Conservation (phyloP, 2,329 filamentous ascomycete species). For the Pseudocercospora musae region DNA sequence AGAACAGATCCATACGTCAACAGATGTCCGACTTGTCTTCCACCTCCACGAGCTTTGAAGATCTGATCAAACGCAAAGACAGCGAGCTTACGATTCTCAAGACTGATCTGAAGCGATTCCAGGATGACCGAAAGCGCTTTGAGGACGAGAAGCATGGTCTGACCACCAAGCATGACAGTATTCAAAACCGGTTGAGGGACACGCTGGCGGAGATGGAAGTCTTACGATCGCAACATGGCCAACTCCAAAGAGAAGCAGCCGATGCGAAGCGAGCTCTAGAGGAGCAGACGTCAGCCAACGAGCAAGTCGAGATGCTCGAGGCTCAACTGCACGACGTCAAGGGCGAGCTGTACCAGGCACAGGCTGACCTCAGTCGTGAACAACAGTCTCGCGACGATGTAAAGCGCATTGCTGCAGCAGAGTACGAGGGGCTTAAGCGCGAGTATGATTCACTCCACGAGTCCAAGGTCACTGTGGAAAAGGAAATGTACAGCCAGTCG, state of each 20-base stretch:
- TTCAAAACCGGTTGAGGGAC: slow-evolving; percentile 72
- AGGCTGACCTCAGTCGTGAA: slow-evolving; percentile 86
- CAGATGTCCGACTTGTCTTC: slow-evolving; percentile 84
- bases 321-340: slow-evolving; percentile 86
- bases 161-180: slow-evolving; percentile 71
- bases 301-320: slow-evolving; percentile 81
- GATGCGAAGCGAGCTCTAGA: slow-evolving; percentile 85
- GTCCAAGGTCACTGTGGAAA: slow-evolving; percentile 94
- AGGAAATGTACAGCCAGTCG: slow-evolving; percentile 94
- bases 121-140: slow-evolving; percentile 73
- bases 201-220: slow-evolving; percentile 85
- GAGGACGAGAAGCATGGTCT: slow-evolving; percentile 75
- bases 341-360: slow-evolving; percentile 74
- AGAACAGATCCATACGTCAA: slow-evolving; percentile 78
- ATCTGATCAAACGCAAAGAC: slow-evolving; percentile 88
- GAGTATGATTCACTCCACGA: slow-evolving; percentile 87
- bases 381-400: slow-evolving; percentile 93
- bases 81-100: slow-evolving; percentile 85
- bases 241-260: slow-evolving; percentile 81
- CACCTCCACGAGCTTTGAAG: slow-evolving; percentile 92
- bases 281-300: slow-evolving; percentile 84
- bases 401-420: slow-evolving; percentile 84
- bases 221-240: slow-evolving; percentile 76
- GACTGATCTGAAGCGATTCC: slow-evolving; percentile 76
- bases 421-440: slow-evolving; percentile 74